Percentiles rank a stretch among this genome's conserved stretches.
These are phyloP conservation scores for Pichia sp. DNA, from an alignment of 1,139 yeast genomes.

Conservation along the genomic window DNA sequence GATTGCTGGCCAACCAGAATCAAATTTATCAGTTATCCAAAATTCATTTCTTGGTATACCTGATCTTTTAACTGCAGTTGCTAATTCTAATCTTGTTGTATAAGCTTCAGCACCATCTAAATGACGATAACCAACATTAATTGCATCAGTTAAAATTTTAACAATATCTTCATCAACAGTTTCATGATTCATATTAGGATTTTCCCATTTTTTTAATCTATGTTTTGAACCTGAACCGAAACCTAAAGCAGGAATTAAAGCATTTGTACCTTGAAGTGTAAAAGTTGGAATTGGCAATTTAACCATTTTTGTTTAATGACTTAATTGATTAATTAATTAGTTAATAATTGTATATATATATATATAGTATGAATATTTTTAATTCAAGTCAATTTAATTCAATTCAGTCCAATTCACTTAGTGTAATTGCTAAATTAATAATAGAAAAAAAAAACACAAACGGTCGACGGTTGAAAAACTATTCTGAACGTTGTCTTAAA, in stretches of 20 bases:
- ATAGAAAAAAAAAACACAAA: too few species aligned
- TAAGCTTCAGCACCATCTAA: conserved; percentile 58
- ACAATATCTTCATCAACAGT: conserved; percentile 34
- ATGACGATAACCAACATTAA: conserved; percentile 41
- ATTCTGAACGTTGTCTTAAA: too few species aligned
- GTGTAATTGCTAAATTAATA: too few species aligned
- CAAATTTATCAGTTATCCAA: conserved; percentile 53
- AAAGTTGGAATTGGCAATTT: conserved; percentile 27
- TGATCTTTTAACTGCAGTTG: conserved; percentile 40
- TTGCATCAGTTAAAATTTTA: conserved; percentile 37
- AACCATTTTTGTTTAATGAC: too few species aligned
- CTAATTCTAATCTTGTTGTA: conserved; percentile 52
- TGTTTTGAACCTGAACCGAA: conserved; percentile 60
- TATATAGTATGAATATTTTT: too few species aligned
- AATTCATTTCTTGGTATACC: conserved; percentile 45
- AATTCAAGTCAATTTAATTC: too few species aligned
- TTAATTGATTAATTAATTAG: too few species aligned
- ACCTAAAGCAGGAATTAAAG: conserved; percentile 33
- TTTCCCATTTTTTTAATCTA: conserved; percentile 40
- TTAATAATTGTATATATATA: too few species aligned
- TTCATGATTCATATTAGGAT: conserved; percentile 25
- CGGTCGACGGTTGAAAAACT: too few species aligned
- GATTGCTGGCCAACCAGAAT: conserved; percentile 28
- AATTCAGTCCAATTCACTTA: too few species aligned
- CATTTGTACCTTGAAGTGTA: conserved; percentile 32